Evolutionary conservation across 2,329 filamentous ascomycete species (phyloP).

Genomic region (Fusarium hainanense): DNA sequence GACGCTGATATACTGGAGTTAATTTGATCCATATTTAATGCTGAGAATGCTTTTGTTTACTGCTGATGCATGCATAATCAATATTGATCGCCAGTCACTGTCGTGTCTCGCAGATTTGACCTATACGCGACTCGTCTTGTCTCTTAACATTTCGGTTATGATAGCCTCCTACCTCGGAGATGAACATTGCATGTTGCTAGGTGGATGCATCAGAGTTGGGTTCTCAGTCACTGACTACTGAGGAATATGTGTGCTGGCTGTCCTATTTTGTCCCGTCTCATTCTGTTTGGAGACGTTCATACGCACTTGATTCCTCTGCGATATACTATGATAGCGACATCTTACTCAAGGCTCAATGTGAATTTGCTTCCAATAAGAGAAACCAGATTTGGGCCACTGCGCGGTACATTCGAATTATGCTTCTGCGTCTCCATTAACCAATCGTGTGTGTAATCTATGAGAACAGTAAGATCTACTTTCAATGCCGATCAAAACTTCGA

Average conservation of each 20-base stretch:
- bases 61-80: neutral
- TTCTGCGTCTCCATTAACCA: neutral
- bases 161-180: neutral
- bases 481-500: constrained; percentile 20
- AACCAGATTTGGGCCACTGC: neutral
- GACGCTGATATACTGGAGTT: neutral
- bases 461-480: neutral
- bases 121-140: neutral
- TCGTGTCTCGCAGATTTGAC: neutral
- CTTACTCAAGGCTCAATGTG: neutral
- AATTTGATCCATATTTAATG: neutral
- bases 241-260: neutral
- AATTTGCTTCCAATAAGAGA: neutral
- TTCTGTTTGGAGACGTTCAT: too few species aligned
- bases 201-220: neutral
- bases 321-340: neutral
- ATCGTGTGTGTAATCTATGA: neutral
- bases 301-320: neutral
- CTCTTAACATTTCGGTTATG: neutral
- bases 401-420: neutral
- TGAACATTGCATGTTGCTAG: neutral
- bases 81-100: neutral
- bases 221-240: neutral
- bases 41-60: neutral
- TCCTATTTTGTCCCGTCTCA: neutral